Evolutionary conservation across 2,329 filamentous ascomycete species (phyloP), one percentile per base, ranked within the genome.

Genomic region (Xylaria sp.): DNA sequence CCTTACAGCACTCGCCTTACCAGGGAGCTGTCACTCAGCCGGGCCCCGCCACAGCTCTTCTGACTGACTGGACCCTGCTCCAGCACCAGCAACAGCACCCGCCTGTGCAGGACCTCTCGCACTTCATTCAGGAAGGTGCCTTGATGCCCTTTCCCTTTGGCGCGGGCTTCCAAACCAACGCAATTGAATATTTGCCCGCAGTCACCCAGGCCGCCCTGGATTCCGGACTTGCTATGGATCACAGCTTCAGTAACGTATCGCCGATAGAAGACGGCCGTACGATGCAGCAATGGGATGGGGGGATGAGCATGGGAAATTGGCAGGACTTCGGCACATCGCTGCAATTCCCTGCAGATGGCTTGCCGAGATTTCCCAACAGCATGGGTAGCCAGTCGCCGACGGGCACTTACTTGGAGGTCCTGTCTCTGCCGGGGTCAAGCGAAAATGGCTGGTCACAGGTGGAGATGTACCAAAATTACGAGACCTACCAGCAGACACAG

Each of bases 381-480:
- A 74, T 87, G 68, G 86, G 83, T 66, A 88, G 83, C 78, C 90
- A 89, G 76, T 94, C 92, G 46, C 92, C 92, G 0, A 92, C 91
- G 1, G 91, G 92, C 75, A 92, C 91, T 37, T 94, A 93, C 80
- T 84, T 97, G 56, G 94, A 98, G 81, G 92, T 97, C 41, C 84
- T 95, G 59, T 98, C 95, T 7, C 84, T 97, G 52, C 87, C 89
- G 28, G 91, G 90, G 65, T 94, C 94, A n/a, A 93, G 92, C 77
- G 94, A 97, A 75, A 93, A 94, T 75, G 93, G 93, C 67, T 98
- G 94, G 94, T 90, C 89, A 60, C 88, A 92, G 73, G 90, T 98
- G 66, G 92, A 96, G 73, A 88, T 89, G 78, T 90, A 90, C 69
- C 90, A 89, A 70, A 91, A 90, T 46, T 90, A 92, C 74, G 92